A percentile compares a stretch with the other conserved stretches of the same genome.
Conservation (phyloP, 1,284 basidiomycete genomes). For the Apiotrichum montevideense region DNA sequence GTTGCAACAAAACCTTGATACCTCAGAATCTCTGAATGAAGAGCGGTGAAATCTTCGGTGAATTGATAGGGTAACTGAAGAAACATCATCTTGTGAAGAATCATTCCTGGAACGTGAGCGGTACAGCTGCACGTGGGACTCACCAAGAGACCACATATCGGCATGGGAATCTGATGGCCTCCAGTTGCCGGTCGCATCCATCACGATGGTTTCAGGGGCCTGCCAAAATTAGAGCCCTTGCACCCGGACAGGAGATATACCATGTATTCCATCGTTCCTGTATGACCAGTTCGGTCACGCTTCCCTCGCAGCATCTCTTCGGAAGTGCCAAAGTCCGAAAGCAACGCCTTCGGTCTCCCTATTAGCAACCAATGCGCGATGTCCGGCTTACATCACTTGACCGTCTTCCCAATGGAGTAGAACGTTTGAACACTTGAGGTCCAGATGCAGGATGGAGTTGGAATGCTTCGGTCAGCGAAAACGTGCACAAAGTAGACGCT, state of each 20-base stretch:
- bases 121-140: not conserved
- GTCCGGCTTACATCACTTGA: constrained; percentile 53
- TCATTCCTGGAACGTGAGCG: constrained; percentile 57
- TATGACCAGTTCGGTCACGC: constrained; percentile 72
- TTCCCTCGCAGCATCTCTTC: constrained; percentile 72
- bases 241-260: constrained; percentile 8
- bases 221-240: not conserved
- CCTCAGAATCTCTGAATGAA: constrained; percentile 66
- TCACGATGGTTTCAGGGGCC: constrained; percentile 70
- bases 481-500: constrained; percentile 27
- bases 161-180: constrained; percentile 72
- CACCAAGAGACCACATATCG: constrained; percentile 54
- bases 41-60: constrained; percentile 54
- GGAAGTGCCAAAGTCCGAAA: constrained; percentile 92
- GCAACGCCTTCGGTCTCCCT: constrained; percentile 59
- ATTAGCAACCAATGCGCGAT: not conserved
- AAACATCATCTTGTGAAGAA: constrained; percentile 83
- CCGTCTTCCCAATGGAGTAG: constrained; percentile 87
- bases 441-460: constrained; percentile 79
- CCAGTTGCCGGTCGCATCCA: constrained; percentile 54
- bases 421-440: constrained; percentile 89
- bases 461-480: constrained; percentile 56
- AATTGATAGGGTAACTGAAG: constrained; percentile 73
- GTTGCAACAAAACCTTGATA: constrained; percentile 72
- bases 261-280: constrained; percentile 71